Conservation (phyloP, 2,329 filamentous ascomycete genomes). For the Stenocarpella maydis region DNA sequence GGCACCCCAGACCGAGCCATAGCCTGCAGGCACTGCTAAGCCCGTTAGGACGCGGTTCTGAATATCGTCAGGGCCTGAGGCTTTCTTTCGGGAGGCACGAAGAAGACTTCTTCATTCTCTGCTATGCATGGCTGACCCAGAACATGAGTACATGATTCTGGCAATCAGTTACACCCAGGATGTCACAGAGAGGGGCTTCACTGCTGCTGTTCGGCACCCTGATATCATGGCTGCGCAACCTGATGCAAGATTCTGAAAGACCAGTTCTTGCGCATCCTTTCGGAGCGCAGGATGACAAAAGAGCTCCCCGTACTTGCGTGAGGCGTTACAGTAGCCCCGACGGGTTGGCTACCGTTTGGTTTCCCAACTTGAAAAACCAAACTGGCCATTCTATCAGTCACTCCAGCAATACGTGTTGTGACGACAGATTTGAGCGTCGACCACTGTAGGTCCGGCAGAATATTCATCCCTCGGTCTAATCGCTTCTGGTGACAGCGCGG, state of each 20-base stretch:
- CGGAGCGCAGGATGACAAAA: neutral
- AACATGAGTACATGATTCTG: neutral
- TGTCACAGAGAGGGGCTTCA: too few relatives aligned
- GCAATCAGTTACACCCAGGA: neutral
- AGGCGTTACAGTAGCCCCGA: too few relatives aligned
- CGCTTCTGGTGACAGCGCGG: neutral
- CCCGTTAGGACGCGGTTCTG: neutral
- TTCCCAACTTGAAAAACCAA: neutral
- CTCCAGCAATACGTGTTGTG: neutral
- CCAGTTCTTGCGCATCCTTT: neutral
- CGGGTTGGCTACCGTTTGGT: neutral
- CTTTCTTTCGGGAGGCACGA: neutral
- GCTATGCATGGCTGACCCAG: neutral
- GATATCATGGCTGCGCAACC: neutral
- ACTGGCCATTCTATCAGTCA: neutral
- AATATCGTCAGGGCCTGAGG: neutral
- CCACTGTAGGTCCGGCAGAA: neutral
- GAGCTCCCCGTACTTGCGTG: neutral
- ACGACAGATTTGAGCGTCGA: too few relatives aligned
- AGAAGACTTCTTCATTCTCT: neutral
- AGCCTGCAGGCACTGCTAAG: neutral
- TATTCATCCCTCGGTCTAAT: neutral
- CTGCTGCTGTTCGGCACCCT: too few relatives aligned
- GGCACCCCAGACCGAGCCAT: neutral
- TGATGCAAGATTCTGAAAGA: neutral